phyloP scores from a whole-genome alignment of 2,329 filamentous ascomycete species.

The Xylaria sp. region DNA sequence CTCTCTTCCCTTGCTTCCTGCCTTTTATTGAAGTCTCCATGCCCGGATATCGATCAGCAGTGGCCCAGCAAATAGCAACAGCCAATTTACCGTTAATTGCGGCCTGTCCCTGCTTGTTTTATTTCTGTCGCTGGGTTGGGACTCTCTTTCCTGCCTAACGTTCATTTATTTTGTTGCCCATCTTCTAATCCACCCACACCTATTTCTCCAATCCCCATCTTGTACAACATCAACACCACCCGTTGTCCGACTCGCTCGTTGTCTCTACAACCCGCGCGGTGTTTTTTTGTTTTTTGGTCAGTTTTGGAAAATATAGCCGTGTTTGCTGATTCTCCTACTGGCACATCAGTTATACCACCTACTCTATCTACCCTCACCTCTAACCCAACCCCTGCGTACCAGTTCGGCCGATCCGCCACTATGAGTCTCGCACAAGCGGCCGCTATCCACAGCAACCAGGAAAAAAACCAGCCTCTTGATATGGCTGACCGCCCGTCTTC shows the following conservation, averaged over 20 bases:
- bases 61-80: slow-evolving; percentile 16
- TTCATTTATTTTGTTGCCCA: slow-evolving; percentile 14
- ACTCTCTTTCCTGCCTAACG: slow-evolving; percentile 16
- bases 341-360: slow-evolving; percentile 40
- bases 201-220: not conserved
- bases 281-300: slow-evolving; percentile 43
- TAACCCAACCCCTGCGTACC: slow-evolving; percentile 12
- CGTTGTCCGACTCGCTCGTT: slow-evolving; percentile 14
- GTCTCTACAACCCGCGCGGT: slow-evolving; percentile 2
- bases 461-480: slow-evolving; percentile 40
- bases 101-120: slow-evolving; percentile 11
- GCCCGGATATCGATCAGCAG: not conserved
- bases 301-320: slow-evolving; percentile 37
- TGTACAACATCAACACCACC: slow-evolving; percentile 24
- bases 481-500: slow-evolving; percentile 40
- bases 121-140: slow-evolving; percentile 4
- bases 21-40: not conserved
- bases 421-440: slow-evolving; percentile 51
- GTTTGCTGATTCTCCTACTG: slow-evolving; percentile 45
- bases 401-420: slow-evolving; percentile 26
- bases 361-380: slow-evolving; percentile 34
- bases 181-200: not conserved
- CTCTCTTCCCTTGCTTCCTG: not conserved
- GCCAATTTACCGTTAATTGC: slow-evolving; percentile 16
- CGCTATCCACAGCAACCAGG: slow-evolving; percentile 44